Conservation (phyloP, 148 eudicot species). For the Camellia sinensis region DNA sequence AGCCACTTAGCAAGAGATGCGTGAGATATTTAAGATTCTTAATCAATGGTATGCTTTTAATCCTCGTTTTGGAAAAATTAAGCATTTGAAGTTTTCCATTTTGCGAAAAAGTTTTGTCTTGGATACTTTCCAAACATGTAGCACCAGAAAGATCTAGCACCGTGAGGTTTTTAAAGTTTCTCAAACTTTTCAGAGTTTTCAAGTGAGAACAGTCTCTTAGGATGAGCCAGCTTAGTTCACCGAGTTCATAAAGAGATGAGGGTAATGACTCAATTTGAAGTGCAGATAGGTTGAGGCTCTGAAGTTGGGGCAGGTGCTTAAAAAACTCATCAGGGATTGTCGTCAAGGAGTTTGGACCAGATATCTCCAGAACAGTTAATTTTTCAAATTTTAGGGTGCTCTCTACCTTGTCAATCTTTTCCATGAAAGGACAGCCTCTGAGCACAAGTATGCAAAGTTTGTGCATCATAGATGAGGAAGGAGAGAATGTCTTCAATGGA, state of each 20-base stretch:
- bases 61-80: conserved; percentile 27
- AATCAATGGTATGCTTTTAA: conserved; percentile 22
- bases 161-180: conserved; percentile 7
- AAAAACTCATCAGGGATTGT: conserved; percentile 10
- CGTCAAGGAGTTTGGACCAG: conserved; percentile 21
- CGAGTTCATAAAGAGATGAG: conserved; percentile 19
- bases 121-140: conserved; percentile 3
- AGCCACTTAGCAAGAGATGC: conserved; percentile 24
- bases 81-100: conserved; percentile 22
- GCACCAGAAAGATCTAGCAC: conserved; percentile 33
- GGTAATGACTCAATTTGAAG: conserved; percentile 22
- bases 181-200: conserved; percentile 9
- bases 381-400: not conserved
- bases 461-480: not conserved
- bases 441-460: conserved; percentile 28
- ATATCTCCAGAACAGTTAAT: conserved; percentile 29
- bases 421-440: conserved; percentile 30
- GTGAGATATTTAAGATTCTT: conserved; percentile 19
- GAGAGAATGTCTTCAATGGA: not conserved
- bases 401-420: not conserved
- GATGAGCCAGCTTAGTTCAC: conserved; percentile 26
- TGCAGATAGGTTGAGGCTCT: conserved; percentile 27
- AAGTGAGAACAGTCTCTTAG: conserved; percentile 26
- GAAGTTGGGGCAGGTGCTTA: conserved; percentile 13
- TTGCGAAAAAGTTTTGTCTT: conserved; percentile 4